Percentiles rank a stretch among this genome's conserved stretches.
phyloP scores from a whole-genome alignment of 495 filamentous ascomycete species.

The Neurospora sp. region DNA sequence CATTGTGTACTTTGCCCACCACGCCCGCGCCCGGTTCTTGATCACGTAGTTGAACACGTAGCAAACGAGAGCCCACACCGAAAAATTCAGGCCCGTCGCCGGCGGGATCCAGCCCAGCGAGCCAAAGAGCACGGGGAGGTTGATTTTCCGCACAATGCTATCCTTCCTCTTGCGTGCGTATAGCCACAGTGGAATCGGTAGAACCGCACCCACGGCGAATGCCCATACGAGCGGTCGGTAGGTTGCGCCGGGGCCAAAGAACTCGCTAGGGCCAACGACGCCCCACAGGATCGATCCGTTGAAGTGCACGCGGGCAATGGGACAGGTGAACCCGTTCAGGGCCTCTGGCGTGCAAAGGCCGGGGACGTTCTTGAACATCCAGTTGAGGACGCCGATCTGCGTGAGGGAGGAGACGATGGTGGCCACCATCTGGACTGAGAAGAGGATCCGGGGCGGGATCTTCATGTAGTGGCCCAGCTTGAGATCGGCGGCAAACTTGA shows the following conservation, averaged over 20 bases:
- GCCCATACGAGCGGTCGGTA: conserved; percentile 66
- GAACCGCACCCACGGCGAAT: conserved; percentile 62
- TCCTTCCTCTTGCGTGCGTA: conserved; percentile 39
- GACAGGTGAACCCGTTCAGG: conserved; percentile 79
- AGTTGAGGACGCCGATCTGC: conserved; percentile 75
- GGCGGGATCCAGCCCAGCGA: conserved; percentile 74
- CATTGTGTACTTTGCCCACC: conserved; percentile 90
- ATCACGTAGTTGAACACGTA: conserved; percentile 73
- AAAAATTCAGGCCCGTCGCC: conserved; percentile 76
- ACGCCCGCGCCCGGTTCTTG: conserved; percentile 49
- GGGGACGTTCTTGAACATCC: conserved; percentile 74
- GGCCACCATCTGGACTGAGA: conserved; percentile 70
- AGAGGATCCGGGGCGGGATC: conserved; percentile 72
- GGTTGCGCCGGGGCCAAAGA: conserved; percentile 63
- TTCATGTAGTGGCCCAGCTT: conserved; percentile 94
- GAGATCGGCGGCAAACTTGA: conserved; percentile 78
- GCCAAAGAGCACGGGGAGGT: conserved; percentile 63
- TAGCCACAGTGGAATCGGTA: conserved; percentile 58
- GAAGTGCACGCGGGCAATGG: conserved; percentile 80
- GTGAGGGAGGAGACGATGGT: conserved; percentile 69
- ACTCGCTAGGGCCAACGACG: conserved; percentile 65
- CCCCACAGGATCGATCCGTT: conserved; percentile 86
- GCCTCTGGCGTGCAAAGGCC: conserved; percentile 68
- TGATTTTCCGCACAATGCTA: conserved; percentile 52
- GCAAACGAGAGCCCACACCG: conserved; percentile 72